These are phyloP conservation scores for Acacia confusa DNA, from an alignment of 306 rosid genomes.

Conservation along the genomic window DNA sequence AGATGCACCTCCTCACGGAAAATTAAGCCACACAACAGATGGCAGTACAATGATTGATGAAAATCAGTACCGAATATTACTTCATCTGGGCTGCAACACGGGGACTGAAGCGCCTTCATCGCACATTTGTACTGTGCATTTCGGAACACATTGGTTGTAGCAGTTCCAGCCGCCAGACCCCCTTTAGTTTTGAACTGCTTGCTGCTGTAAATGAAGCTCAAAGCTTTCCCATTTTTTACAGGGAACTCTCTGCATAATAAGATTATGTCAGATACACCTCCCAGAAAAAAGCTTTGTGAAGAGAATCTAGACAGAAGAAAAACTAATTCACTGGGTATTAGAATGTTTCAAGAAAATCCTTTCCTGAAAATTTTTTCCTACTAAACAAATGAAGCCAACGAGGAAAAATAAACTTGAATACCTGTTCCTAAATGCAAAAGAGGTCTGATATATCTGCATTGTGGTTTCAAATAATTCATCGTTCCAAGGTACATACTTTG, in stretches of 20 bases:
- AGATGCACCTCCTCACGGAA: constrained; percentile 60
- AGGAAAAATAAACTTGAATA: constrained; percentile 15
- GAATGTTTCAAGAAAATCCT: neutral
- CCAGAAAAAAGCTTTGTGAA: constrained; percentile 11
- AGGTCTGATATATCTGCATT: constrained; percentile 68
- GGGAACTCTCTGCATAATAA: constrained; percentile 68
- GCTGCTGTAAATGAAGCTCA: constrained; percentile 79
- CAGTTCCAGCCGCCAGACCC: constrained; percentile 79
- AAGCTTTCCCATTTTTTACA: constrained; percentile 68
- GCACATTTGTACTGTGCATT: constrained; percentile 33
- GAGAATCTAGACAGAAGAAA: neutral
- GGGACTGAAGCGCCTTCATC: constrained; percentile 60
- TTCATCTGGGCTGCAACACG: constrained; percentile 77
- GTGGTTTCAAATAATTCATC: constrained; percentile 82
- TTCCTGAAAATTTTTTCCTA: neutral
- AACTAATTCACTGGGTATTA: neutral
- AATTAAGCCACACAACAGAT: constrained; percentile 81
- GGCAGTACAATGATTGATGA: constrained; percentile 87
- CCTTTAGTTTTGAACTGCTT: constrained; percentile 71
- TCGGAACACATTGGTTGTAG: constrained; percentile 77
- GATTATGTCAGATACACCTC: constrained; percentile 10
- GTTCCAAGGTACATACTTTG: constrained; percentile 80
- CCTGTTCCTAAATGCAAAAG: constrained; percentile 92
- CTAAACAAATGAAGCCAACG: neutral
- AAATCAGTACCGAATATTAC: constrained; percentile 85